These are phyloP conservation scores for Xylariaceae sp. DNA, from an alignment of 2,329 filamentous ascomycete genomes.

Conservation along the genomic window DNA sequence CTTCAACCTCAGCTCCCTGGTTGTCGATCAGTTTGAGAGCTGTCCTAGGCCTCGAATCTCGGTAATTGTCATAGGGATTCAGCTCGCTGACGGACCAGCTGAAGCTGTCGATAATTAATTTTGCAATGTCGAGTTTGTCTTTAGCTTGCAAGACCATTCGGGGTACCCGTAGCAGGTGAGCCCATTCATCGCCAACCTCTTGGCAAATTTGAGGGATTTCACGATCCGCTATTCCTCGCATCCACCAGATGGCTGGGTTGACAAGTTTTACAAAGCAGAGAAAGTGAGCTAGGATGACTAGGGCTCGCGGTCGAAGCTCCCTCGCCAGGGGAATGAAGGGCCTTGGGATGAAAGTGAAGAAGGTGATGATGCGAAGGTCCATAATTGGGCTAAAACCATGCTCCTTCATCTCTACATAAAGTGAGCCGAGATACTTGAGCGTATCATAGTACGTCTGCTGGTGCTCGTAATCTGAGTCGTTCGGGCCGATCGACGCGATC, in stretches of 20 bases:
- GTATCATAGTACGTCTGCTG: constrained; percentile 48
- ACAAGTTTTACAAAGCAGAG: constrained; percentile 52
- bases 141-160: constrained; percentile 40
- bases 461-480: constrained; percentile 46
- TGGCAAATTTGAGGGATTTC: constrained; percentile 49
- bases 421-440: constrained; percentile 53
- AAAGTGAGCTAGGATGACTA: constrained; percentile 58
- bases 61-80: constrained; percentile 28
- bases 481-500: constrained; percentile 47
- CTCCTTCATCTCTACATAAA: constrained; percentile 51
- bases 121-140: constrained; percentile 42
- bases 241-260: constrained; percentile 52
- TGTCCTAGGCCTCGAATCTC: constrained; percentile 26
- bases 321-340: constrained; percentile 49
- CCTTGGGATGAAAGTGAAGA: constrained; percentile 53
- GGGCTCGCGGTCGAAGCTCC: constrained; percentile 46
- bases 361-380: constrained; percentile 54
- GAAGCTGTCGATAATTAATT: constrained; percentile 48
- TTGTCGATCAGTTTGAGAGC: constrained; percentile 27
- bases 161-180: constrained; percentile 46
- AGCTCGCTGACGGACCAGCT: constrained; percentile 42
- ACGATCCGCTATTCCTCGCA: constrained; percentile 48
- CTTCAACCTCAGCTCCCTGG: constrained; percentile 21
- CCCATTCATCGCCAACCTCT: constrained; percentile 46
- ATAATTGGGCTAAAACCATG: constrained; percentile 49